These are phyloP conservation scores for Talaromyces sp. DNA, from an alignment of 2,329 filamentous ascomycete species.

Conservation along the genomic window DNA sequence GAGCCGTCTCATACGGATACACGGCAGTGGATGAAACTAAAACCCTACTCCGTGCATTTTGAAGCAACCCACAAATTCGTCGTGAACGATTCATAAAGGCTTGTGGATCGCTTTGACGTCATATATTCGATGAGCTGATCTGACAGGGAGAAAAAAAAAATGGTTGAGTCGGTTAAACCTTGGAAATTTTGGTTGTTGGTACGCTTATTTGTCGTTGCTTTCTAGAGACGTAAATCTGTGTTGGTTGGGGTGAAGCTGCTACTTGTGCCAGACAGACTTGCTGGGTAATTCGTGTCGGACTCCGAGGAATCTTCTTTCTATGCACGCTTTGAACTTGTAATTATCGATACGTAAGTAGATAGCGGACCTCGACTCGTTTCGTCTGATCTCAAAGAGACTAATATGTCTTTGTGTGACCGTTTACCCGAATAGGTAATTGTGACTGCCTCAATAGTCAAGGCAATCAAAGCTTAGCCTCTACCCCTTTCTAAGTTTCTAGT, in stretches of 20 bases:
- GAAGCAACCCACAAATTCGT: neutral
- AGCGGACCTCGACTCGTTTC: neutral
- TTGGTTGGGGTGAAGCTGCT: neutral
- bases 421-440: neutral
- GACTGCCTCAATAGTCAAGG: neutral
- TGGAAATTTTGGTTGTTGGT: neutral
- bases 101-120: constrained; percentile 1
- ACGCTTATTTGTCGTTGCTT: neutral
- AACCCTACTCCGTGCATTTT: neutral
- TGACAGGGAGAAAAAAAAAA: neutral
- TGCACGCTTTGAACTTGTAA: neutral
- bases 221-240: neutral
- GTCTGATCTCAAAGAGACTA: neutral
- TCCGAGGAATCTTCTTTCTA: neutral
- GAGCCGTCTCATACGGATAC: neutral
- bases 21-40: neutral
- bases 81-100: neutral
- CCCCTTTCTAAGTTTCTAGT: neutral
- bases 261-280: neutral
- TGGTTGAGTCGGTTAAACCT: neutral
- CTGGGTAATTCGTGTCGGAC: neutral
- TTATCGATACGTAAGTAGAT: neutral
- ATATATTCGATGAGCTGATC: neutral
- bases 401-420: neutral
- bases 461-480: neutral